phyloP scores from a whole-genome alignment of 1,284 basidiomycete genomes.

The Phellopilus nigrolimitatus region DNA sequence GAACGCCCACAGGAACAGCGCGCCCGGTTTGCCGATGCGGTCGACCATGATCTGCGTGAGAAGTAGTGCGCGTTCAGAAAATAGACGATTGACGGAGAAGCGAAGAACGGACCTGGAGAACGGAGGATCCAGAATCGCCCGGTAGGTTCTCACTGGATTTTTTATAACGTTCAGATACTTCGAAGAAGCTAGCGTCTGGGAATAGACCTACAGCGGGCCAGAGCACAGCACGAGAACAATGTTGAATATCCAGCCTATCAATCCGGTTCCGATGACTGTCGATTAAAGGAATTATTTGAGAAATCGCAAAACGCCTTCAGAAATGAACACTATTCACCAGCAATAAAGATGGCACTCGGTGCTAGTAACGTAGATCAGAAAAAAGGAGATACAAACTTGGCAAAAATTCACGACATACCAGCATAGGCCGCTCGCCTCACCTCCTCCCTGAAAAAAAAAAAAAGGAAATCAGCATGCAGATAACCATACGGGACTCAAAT shows the following conservation, averaged over 20 bases:
- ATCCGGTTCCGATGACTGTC: slow-evolving; percentile 74
- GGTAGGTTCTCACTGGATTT: slow-evolving; percentile 55
- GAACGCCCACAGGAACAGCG: slow-evolving; percentile 74
- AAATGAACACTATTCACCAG: slow-evolving; percentile 39
- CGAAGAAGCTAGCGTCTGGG: background rate
- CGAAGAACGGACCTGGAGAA: slow-evolving; percentile 50
- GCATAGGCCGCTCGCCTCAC: slow-evolving; percentile 86
- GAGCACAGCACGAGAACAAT: slow-evolving; percentile 82
- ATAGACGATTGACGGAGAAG: background rate
- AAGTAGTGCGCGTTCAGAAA: slow-evolving; percentile 3
- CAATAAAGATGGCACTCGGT: slow-evolving; percentile 79
- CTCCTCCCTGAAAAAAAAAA: slow-evolving; percentile 58
- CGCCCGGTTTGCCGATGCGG: slow-evolving; percentile 67
- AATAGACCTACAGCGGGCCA: slow-evolving; percentile 50
- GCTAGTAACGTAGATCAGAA: slow-evolving; percentile 33
- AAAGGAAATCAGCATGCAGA: background rate
- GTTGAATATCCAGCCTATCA: slow-evolving; percentile 81
- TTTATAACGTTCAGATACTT: too few relatives aligned
- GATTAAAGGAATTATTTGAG: background rate
- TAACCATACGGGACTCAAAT: too few relatives aligned
- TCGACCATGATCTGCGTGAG: slow-evolving; percentile 68
- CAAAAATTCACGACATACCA: slow-evolving; percentile 35
- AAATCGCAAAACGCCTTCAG: background rate
- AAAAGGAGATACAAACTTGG: background rate
- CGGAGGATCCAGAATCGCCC: slow-evolving; percentile 61